phyloP scores from a whole-genome alignment of 2,329 filamentous ascomycete species.

The Furcasterigmium furcatum region DNA sequence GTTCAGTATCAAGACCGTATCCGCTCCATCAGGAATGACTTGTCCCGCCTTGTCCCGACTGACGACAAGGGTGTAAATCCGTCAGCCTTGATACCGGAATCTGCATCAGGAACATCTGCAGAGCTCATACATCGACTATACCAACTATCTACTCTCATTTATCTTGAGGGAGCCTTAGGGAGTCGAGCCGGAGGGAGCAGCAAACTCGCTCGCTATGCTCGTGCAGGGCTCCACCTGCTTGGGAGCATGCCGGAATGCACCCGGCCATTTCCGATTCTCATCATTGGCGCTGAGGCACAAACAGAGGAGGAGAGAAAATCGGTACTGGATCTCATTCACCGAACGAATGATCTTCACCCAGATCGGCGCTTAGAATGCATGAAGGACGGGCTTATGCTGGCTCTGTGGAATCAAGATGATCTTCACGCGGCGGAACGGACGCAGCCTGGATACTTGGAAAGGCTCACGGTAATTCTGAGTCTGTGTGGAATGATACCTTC shows the following conservation, averaged over 20 bases:
- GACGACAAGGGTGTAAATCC: neutral
- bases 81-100: too few relatives aligned
- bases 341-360: constrained; percentile 11
- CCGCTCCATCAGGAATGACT: neutral
- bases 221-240: neutral
- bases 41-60: neutral
- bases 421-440: constrained; percentile 13
- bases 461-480: too few relatives aligned
- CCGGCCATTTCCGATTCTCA: constrained; percentile 16
- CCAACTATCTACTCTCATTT: constrained; percentile 4
- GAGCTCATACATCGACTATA: constrained; percentile 1
- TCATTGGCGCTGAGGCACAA: constrained; percentile 19
- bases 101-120: neutral
- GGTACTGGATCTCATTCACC: constrained; percentile 19
- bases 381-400: constrained; percentile 17
- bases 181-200: neutral
- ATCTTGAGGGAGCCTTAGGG: constrained; percentile 6
- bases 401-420: constrained; percentile 30
- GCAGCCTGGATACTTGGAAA: constrained; percentile 10
- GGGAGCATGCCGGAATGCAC: constrained; percentile 7
- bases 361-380: constrained; percentile 16
- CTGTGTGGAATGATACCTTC: too few relatives aligned
- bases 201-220: neutral
- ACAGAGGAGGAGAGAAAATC: constrained; percentile 14
- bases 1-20: neutral